Percentiles rank a stretch among this genome's conserved stretches.
These are phyloP conservation scores for Potentilla sterilis DNA, from an alignment of 306 rosid species.

Conservation along the genomic window DNA sequence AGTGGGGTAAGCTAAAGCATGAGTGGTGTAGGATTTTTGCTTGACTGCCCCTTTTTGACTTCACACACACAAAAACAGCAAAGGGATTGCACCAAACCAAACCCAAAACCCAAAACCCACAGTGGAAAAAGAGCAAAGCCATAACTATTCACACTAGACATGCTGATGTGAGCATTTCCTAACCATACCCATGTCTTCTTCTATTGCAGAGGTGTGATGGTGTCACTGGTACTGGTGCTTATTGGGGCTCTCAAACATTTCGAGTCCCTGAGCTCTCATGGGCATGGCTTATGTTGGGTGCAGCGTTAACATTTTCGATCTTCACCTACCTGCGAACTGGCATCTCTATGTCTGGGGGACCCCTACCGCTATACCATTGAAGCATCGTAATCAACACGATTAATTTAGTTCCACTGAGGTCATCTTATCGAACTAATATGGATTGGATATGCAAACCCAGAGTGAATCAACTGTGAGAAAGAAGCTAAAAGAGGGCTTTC, in stretches of 20 bases:
- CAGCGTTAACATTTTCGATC: constrained; percentile 47
- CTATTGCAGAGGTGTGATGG: constrained; percentile 30
- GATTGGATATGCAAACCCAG: neutral
- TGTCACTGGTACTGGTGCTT: constrained; percentile 16
- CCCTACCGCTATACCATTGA: constrained; percentile 12
- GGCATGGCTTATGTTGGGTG: constrained; percentile 61
- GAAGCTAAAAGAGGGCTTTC: neutral
- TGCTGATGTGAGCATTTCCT: constrained; percentile 15
- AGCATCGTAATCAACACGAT: constrained; percentile 5
- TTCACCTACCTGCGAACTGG: constrained; percentile 58
- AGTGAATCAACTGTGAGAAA: neutral
- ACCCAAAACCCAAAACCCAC: neutral
- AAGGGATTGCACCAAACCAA: neutral
- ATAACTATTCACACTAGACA: constrained; percentile 41
- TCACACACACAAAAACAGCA: constrained; percentile 35
- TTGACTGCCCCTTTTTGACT: constrained; percentile 76
- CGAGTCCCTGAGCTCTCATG: constrained; percentile 39
- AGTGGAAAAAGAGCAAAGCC: constrained; percentile 16
- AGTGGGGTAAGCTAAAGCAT: constrained; percentile 40
- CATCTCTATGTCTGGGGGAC: constrained; percentile 41
- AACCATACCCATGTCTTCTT: constrained; percentile 38
- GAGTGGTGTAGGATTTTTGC: constrained; percentile 30
- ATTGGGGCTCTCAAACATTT: constrained; percentile 21
- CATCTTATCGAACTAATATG: neutral
- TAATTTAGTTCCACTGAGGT: constrained; percentile 10